Evolutionary conservation across 2,329 filamentous ascomycete species (phyloP), one percentile per base, ranked within the genome.

Genomic region (Reticulascus tulasneorum): DNA sequence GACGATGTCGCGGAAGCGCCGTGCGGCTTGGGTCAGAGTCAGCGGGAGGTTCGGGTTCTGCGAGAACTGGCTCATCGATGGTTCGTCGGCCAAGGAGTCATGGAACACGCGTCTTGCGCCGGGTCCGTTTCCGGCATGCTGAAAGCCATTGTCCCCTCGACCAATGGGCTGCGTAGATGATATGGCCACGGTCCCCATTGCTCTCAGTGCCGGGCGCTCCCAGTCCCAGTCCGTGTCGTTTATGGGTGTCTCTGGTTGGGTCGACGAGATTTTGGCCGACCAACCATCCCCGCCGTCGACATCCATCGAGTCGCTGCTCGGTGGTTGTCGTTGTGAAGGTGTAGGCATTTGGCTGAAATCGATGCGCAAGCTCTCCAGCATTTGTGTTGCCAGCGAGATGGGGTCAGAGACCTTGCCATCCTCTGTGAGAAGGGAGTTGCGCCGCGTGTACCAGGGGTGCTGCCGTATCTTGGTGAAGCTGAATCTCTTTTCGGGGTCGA

Each of bases 381-480:
- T 95, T 54, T 87, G 82, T 0, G 93, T 94, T n/a, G 93, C 93
- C 29, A 98, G 72, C 36, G 80, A 78, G 44, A 97, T 69, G 1
- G 87, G 86, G 51, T 97, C 87, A 9, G 76, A 76, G 22, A 90
- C 74, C 46, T 73, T 79, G 48, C 91, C 91, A 42, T 89, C 82
- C 1, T 75, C 54, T 5, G 81, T 79, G 32, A 97, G 72, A 50
- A 89, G 82, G 21, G 73, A 75, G 59, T 97, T 98, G 41, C 73
- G 73, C 29, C 87, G 77, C 4, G 87, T 96, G 58, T 88, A 96
- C 93, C 93, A 98, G 2, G 90, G 91, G 61, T 98, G 93, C 46
- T 86, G 81, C 42, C 88, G 84, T 47, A 98, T 83, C 51, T 89
- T 82, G 33, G 86, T 77, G 47, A 97, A 83, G n/a, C 78, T 82